Evolutionary conservation across 2,329 filamentous ascomycete species (phyloP).

Genomic region (Colletotrichum filicis): DNA sequence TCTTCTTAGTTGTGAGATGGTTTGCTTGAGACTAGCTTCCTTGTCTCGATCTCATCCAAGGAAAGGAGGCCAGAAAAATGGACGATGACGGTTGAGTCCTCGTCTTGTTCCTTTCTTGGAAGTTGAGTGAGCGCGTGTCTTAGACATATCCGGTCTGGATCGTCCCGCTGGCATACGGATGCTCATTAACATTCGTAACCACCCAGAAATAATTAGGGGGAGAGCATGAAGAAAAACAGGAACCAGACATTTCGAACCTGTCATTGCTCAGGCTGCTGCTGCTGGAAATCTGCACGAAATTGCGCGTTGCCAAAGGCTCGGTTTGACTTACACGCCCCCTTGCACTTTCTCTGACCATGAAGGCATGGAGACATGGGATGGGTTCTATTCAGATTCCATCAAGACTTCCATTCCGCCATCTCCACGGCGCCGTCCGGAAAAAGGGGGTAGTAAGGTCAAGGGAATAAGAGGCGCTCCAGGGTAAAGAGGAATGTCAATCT

Average conservation of each 20-base stretch:
- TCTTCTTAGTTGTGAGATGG: neutral
- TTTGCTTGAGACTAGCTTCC: neutral
- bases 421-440: neutral
- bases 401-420: neutral
- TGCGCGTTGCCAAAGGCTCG: neutral
- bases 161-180: neutral
- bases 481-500: constrained; percentile 1
- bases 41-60: neutral
- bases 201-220: neutral
- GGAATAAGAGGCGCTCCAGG: too few species aligned
- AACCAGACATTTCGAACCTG: neutral
- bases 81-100: neutral
- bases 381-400: neutral
- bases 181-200: neutral
- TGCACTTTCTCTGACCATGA: neutral
- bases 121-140: neutral
- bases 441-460: neutral
- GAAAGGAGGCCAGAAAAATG: too few species aligned
- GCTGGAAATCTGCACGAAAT: neutral
- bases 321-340: neutral
- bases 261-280: neutral
- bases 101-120: neutral
- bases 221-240: constrained; percentile 4
- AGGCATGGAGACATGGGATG: neutral
- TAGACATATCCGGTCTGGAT: neutral